Evolutionary conservation across 345 rosid species (phyloP).

Genomic region (Euclidium syriacum): DNA sequence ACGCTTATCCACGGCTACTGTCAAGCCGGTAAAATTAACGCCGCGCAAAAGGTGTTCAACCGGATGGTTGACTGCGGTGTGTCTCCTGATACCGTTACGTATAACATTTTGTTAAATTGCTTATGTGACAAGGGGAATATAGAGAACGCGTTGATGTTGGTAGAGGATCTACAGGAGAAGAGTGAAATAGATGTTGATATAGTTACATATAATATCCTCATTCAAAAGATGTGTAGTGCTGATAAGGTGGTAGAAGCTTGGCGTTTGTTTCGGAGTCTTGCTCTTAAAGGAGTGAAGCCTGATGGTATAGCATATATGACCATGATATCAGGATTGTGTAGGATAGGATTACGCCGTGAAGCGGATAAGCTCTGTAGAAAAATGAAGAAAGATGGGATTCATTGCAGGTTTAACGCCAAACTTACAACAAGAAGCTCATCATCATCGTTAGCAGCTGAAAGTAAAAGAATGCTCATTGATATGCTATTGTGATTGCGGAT

Average conservation of each 20-base stretch:
- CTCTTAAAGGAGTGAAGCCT: slow-evolving; percentile 24
- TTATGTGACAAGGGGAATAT: slow-evolving; percentile 18
- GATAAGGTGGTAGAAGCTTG: slow-evolving; percentile 16
- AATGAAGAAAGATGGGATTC: slow-evolving; percentile 27
- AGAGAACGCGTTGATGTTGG: slow-evolving; percentile 18
- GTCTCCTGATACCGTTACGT: too few species aligned
- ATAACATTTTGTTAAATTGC: slow-evolving; percentile 11
- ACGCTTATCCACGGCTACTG: too few species aligned
- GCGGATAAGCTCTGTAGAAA: slow-evolving; percentile 20
- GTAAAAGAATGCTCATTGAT: not conserved
- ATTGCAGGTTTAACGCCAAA: too few species aligned
- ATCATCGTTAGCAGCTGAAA: too few species aligned
- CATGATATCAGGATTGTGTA: slow-evolving; percentile 21
- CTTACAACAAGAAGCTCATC: too few species aligned
- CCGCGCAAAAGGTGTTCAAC: too few species aligned
- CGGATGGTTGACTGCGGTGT: too few species aligned
- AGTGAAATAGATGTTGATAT: slow-evolving; percentile 7
- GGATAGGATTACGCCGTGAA: slow-evolving; percentile 18
- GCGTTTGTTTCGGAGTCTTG: slow-evolving; percentile 8
- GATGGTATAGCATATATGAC: slow-evolving; percentile 15
- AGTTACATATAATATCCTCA: slow-evolving; percentile 19
- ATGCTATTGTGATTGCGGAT: not conserved
- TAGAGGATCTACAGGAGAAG: slow-evolving; percentile 15
- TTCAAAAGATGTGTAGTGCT: slow-evolving; percentile 20
- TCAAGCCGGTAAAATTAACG: too few species aligned